These are phyloP conservation scores for Talaromyces sp. DNA, from an alignment of 2,329 filamentous ascomycete genomes.

Conservation along the genomic window DNA sequence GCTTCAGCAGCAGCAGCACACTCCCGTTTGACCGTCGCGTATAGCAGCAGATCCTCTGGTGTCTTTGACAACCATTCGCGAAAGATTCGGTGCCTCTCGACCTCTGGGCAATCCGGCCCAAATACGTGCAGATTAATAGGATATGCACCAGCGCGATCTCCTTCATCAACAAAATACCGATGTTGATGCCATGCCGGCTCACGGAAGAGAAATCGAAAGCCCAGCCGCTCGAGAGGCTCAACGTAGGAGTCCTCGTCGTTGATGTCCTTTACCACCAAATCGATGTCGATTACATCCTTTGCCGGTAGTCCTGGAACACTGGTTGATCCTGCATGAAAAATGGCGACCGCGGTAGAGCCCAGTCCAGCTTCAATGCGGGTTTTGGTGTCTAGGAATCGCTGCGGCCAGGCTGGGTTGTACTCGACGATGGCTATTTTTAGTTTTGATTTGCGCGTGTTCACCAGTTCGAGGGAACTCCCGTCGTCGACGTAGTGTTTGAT, in stretches of 20 bases:
- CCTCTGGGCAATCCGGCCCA: slow-evolving; percentile 45
- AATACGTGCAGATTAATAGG: slow-evolving; percentile 51
- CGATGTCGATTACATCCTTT: slow-evolving; percentile 56
- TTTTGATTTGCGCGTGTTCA: background rate
- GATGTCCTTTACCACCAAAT: slow-evolving; percentile 47
- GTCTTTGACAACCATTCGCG: slow-evolving; percentile 45
- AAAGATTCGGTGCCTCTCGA: slow-evolving; percentile 47
- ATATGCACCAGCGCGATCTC: background rate
- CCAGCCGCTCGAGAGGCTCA: slow-evolving; percentile 42
- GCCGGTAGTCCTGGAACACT: slow-evolving; percentile 51
- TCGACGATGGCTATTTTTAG: slow-evolving; percentile 27
- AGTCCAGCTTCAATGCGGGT: slow-evolving; percentile 26
- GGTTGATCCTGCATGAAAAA: slow-evolving; percentile 54
- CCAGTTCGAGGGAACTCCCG: background rate
- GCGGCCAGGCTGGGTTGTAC: slow-evolving; percentile 27
- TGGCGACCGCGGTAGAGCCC: slow-evolving; percentile 28
- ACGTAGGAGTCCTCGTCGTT: slow-evolving; percentile 47
- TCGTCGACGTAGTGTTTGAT: background rate
- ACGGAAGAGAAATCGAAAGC: slow-evolving; percentile 49
- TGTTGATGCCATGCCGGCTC: slow-evolving; percentile 52
- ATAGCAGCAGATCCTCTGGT: slow-evolving; percentile 42
- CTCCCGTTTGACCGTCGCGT: slow-evolving; percentile 43
- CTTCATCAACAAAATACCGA: slow-evolving; percentile 44
- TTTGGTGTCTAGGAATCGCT: slow-evolving; percentile 22
- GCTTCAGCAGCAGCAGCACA: slow-evolving; percentile 27